These are phyloP conservation scores for Epichloe uncinata DNA, from an alignment of 2,329 filamentous ascomycete species.

Conservation along the genomic window DNA sequence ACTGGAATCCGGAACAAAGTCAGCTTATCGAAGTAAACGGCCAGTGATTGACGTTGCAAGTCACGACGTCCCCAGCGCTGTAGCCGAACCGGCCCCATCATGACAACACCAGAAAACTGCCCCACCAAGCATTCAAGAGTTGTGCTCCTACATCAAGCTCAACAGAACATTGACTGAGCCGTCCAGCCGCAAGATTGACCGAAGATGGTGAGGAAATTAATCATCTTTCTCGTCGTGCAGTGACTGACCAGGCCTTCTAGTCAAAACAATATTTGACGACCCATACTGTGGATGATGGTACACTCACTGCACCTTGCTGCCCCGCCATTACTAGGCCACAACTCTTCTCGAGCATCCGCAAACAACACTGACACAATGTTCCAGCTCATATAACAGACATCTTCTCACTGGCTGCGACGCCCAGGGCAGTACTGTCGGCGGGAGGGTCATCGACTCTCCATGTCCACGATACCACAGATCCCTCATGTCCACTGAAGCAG, in stretches of 20 bases:
- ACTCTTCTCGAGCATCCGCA: background rate
- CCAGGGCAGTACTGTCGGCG: constrained; percentile 62
- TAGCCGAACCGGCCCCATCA: background rate
- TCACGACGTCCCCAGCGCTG: background rate
- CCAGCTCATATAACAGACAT: constrained; percentile 74
- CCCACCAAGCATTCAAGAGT: constrained; percentile 5
- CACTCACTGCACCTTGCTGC: constrained; percentile 13
- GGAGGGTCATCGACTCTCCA: constrained; percentile 75
- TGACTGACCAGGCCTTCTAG: constrained; percentile 30
- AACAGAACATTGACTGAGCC: background rate
- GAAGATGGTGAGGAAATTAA: constrained; percentile 14
- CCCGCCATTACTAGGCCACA: constrained; percentile 11
- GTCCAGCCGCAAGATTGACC: background rate
- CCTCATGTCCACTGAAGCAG: constrained; percentile 66
- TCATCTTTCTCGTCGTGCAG: background rate
- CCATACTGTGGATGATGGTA: constrained; percentile 79
- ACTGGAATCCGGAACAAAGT: background rate
- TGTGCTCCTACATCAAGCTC: constrained; percentile 4
- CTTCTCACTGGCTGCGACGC: constrained; percentile 67
- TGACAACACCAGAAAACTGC: background rate
- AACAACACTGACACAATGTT: constrained; percentile 4
- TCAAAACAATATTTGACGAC: constrained; percentile 97
- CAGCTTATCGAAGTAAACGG: background rate
- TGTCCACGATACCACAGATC: constrained; percentile 59
- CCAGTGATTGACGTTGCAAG: background rate